Conservation (phyloP, 108 stramenopile species). For the Schizochytrium sp. region DNA sequence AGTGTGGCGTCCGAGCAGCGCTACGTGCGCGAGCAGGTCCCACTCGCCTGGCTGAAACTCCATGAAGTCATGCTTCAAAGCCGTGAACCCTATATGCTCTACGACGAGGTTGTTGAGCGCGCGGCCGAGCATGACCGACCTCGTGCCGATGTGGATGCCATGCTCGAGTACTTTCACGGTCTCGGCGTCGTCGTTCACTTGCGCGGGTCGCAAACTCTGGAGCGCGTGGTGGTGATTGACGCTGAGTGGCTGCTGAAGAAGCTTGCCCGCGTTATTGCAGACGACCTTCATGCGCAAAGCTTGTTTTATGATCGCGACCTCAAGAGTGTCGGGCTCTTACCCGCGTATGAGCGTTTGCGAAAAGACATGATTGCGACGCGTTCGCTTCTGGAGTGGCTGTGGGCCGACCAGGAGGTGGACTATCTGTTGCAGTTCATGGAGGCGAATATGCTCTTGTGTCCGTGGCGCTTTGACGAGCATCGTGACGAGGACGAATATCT, state of each 20-base stretch:
- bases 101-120: not conserved
- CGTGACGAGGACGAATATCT: not conserved
- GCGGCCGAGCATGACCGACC: not conserved
- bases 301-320: not conserved
- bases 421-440: not conserved
- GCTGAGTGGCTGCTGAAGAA: not conserved
- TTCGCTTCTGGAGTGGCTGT: not conserved
- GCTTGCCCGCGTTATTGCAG: not conserved
- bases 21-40: no score
- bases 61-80: no score
- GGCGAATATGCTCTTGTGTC: not conserved
- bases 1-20: no score
- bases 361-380: not conserved
- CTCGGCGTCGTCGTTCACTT: not conserved
- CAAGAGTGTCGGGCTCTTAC: not conserved
- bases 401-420: not conserved
- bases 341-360: not conserved
- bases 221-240: not conserved
- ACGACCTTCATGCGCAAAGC: not conserved
- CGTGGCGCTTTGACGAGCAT: not conserved
- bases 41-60: no score
- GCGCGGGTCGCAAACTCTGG: not conserved
- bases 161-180: not conserved
- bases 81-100: no score
- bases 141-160: not conserved